Percentiles rank a stretch among this genome's conserved stretches.
These are phyloP conservation scores for Gryganskiella cystojenkinii DNA, from an alignment of 192 early-diverging fungal species.

Conservation along the genomic window DNA sequence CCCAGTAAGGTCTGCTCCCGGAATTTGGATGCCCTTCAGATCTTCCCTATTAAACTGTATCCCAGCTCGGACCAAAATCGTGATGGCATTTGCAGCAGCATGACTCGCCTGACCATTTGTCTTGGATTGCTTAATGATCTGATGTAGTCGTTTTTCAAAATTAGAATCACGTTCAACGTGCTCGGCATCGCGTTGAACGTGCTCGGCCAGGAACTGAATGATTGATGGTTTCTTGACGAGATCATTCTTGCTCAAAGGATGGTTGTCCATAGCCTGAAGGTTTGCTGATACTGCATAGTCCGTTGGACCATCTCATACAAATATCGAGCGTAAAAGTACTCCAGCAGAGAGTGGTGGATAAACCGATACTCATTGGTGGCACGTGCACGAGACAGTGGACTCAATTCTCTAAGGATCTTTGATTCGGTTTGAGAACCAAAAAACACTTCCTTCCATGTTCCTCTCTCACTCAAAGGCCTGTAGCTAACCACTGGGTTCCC, in stretches of 20 bases:
- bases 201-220: conserved; percentile 1
- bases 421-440: neutral
- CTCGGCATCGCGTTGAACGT: neutral
- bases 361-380: neutral
- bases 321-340: neutral
- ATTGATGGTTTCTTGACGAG: neutral
- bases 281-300: neutral
- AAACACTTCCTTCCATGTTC: neutral
- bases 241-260: neutral
- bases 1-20: neutral
- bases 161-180: neutral
- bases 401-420: neutral
- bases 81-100: conserved; percentile 3
- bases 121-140: neutral
- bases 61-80: neutral
- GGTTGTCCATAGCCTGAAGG: neutral
- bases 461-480: neutral
- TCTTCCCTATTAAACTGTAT: neutral
- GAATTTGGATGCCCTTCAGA: neutral
- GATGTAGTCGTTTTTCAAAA: neutral
- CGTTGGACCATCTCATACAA: neutral
- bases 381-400: neutral
- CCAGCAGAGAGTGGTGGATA: neutral
- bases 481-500: neutral
- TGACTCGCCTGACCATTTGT: neutral